phyloP scores from a whole-genome alignment of 139 green algal genomes.

The Ulvella scutata region DNA sequence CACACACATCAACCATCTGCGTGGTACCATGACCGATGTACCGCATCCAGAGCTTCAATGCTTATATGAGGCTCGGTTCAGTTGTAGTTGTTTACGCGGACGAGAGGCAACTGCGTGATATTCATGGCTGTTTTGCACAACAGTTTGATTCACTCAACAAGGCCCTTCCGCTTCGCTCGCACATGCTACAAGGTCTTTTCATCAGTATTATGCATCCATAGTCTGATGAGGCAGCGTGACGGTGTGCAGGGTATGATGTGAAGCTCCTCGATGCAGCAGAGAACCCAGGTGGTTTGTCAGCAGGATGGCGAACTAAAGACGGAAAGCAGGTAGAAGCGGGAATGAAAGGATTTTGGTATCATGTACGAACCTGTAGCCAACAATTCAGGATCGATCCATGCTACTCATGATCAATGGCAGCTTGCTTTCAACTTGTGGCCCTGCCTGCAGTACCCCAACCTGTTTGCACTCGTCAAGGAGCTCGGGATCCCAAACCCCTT shows the following conservation, averaged over 20 bases:
- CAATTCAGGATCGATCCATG: no score
- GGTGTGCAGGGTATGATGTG: constrained; percentile 32
- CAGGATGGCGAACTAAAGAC: constrained; percentile 39
- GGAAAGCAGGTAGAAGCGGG: constrained; percentile 69
- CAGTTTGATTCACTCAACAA: no score
- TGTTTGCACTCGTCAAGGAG: constrained; percentile 41
- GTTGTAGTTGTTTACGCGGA: no score
- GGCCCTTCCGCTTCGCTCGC: neutral
- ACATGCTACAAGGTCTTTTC: neutral
- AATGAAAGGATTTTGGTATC: constrained; percentile 72
- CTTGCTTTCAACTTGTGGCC: no score
- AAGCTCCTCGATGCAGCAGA: constrained; percentile 56
- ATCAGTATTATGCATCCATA: neutral
- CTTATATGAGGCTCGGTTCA: no score
- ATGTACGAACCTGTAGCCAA: constrained; percentile 11
- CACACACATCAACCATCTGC: no score
- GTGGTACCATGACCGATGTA: no score
- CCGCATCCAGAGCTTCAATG: no score
- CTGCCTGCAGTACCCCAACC: constrained; percentile 57
- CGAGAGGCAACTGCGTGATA: no score
- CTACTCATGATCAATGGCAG: no score
- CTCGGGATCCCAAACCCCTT: constrained; percentile 51
- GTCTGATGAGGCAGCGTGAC: neutral
- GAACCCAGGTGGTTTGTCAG: constrained; percentile 47
- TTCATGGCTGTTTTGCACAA: no score